Evolutionary conservation across 192 early-diverging fungal species (phyloP).

Genomic region (Mortierella antarctica): DNA sequence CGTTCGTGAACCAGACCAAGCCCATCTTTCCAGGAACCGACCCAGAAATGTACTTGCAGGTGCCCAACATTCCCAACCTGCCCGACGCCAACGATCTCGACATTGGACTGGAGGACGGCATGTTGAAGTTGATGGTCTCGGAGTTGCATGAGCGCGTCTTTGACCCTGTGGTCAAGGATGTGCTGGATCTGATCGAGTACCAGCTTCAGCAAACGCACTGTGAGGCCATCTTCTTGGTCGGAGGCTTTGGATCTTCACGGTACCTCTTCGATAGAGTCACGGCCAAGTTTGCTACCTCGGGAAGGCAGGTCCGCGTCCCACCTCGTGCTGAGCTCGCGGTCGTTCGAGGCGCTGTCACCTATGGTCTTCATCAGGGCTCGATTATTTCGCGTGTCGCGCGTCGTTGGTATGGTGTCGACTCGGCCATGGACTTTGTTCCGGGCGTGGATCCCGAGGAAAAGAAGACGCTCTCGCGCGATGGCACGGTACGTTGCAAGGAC

Average conservation of each 20-base stretch:
- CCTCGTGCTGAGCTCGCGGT: slow-evolving; percentile 64
- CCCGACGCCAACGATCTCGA: slow-evolving; percentile 51
- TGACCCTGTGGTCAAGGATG: slow-evolving; percentile 42
- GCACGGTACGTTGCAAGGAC: slow-evolving; percentile 50
- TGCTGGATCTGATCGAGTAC: slow-evolving; percentile 49
- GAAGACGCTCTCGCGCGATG: slow-evolving; percentile 47
- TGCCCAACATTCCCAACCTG: slow-evolving; percentile 51
- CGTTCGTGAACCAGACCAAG: slow-evolving; percentile 57
- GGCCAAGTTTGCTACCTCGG: slow-evolving; percentile 55
- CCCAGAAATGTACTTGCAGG: slow-evolving; percentile 52
- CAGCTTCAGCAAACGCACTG: slow-evolving; percentile 49
- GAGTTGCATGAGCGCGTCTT: slow-evolving; percentile 49
- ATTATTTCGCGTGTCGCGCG: slow-evolving; percentile 49
- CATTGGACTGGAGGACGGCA: slow-evolving; percentile 50
- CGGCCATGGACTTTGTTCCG: slow-evolving; percentile 49
- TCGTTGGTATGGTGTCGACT: slow-evolving; percentile 55
- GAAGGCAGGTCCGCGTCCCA: slow-evolving; percentile 62
- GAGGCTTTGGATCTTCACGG: slow-evolving; percentile 60
- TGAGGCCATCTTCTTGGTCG: slow-evolving; percentile 61
- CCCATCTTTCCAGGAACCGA: slow-evolving; percentile 50
- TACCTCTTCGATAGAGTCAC: slow-evolving; percentile 61
- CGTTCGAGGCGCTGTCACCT: slow-evolving; percentile 60
- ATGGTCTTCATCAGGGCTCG: slow-evolving; percentile 53
- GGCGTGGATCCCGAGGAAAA: slow-evolving; percentile 51
- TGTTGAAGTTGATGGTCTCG: slow-evolving; percentile 52